These are phyloP conservation scores for Aspergillus sp. DNA, from an alignment of 2,329 filamentous ascomycete species.

Conservation along the genomic window DNA sequence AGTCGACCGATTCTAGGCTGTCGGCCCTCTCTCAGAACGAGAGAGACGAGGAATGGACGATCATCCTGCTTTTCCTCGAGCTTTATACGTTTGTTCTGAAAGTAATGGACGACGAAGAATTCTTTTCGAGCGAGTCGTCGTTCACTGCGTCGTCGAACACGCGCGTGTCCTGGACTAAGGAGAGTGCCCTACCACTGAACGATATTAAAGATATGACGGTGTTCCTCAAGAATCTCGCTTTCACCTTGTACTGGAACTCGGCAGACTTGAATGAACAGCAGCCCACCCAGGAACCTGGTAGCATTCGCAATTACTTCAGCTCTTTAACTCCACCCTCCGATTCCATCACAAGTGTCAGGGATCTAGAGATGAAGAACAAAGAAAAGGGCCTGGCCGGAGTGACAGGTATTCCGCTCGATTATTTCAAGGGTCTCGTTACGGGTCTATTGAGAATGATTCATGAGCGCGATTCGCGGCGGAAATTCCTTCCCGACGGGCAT, in stretches of 20 bases:
- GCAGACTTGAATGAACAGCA: conserved; percentile 59
- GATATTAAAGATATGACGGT: conserved; percentile 73
- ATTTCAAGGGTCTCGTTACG: conserved; percentile 77
- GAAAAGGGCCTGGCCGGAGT: conserved; percentile 59
- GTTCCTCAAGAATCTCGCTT: conserved; percentile 89
- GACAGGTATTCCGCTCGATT: conserved; percentile 71
- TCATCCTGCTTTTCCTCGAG: conserved; percentile 86
- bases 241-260: conserved; percentile 82
- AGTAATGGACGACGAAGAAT: conserved; percentile 95
- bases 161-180: conserved; percentile 55
- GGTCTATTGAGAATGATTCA: conserved; percentile 83
- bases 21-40: conserved; percentile 31
- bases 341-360: conserved; percentile 27
- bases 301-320: conserved; percentile 49
- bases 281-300: conserved; percentile 36
- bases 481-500: conserved; percentile 77
- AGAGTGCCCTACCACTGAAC: conserved; percentile 66
- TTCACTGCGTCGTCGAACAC: conserved; percentile 46
- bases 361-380: conserved; percentile 39
- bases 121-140: conserved; percentile 63
- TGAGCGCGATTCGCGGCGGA: conserved; percentile 84
- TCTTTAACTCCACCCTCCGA: conserved; percentile 23
- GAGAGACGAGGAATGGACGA: conserved; percentile 75
- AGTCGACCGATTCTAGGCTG: conserved; percentile 35
- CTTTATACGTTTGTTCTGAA: conserved; percentile 90